Conservation (phyloP, 2,329 filamentous ascomycete genomes). For the Arthroderma sp. region DNA sequence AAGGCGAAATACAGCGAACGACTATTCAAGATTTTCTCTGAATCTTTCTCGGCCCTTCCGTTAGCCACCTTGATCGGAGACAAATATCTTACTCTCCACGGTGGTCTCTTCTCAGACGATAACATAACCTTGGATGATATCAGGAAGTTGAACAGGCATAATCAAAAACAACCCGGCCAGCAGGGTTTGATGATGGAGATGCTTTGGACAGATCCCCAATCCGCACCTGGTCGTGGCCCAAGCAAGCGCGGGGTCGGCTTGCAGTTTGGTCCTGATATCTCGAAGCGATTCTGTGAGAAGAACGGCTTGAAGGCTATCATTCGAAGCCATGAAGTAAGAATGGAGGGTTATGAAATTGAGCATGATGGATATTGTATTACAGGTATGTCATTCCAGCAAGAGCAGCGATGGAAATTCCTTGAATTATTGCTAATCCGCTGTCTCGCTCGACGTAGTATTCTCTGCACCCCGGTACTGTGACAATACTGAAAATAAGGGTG, state of each 20-base stretch:
- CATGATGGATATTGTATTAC: slow-evolving; percentile 94
- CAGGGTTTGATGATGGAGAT: slow-evolving; percentile 99
- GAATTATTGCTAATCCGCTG: background rate
- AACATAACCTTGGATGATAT: slow-evolving; percentile 86
- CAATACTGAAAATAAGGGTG: slow-evolving; percentile 93
- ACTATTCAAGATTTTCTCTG: slow-evolving; percentile 93
- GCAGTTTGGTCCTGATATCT: slow-evolving; percentile 94
- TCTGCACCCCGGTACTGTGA: slow-evolving; percentile 97
- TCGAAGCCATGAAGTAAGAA: slow-evolving; percentile 91
- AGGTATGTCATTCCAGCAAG: slow-evolving; percentile 37
- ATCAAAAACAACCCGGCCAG: slow-evolving; percentile 85
- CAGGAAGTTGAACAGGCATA: slow-evolving; percentile 78
- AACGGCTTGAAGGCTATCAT: slow-evolving; percentile 93
- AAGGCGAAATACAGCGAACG: slow-evolving; percentile 96
- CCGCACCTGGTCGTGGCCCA: slow-evolving; percentile 70
- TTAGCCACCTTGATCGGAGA: slow-evolving; percentile 81
- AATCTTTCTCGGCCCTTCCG: slow-evolving; percentile 89
- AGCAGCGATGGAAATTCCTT: too few relatives aligned
- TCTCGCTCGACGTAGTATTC: slow-evolving; percentile 50
- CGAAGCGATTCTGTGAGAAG: slow-evolving; percentile 89
- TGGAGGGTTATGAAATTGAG: slow-evolving; percentile 98
- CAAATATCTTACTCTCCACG: slow-evolving; percentile 86
- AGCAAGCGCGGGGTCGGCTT: slow-evolving; percentile 94
- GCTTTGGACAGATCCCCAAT: slow-evolving; percentile 96
- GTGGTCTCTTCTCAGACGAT: slow-evolving; percentile 89